Base-by-base conservation (phyloP, 2,329 filamentous ascomycete species). In the Pseudogymnoascus sp. region DNA sequence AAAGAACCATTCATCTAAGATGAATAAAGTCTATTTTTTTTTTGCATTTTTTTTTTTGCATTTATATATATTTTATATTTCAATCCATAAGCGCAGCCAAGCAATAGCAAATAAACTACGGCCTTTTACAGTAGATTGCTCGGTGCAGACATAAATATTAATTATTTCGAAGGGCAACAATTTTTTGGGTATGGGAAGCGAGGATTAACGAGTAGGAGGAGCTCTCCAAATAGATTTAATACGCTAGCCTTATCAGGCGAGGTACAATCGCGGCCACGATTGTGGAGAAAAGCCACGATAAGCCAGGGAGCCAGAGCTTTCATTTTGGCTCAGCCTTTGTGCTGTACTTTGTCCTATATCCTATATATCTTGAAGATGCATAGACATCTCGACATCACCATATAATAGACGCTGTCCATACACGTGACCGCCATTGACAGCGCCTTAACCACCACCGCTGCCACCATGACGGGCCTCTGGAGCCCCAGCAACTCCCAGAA, bases 391-490 rank as follows among this genome's bases (percentile, higher is more conserved):
- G 16, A 50, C 18, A 36, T 14, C 61, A 18, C 25, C 28, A 50
- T 53, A 16, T n/a, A 62, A 46, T 40, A 44, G 38, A 21, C 60
- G 60, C 25, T 42, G 25, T 42, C 60, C 8, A 31, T 8, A 34
- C 21, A 46, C 34, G 16, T 62, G 60, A 42, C 4, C 2, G 34
- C 12, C 21, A 21, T 16, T 53, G 60, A 21, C 61, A 38, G 31
- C 28, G 28, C 31, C 7, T 28, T 25, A 12, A 36, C 42, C 2
- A 14, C 37, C 12, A 16, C 18, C 16, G 3, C 34, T 25, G 21
- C 34, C 37, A 61, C 36, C 46, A 73, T 73, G 71, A 65, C 70
- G 21, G 71, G 69, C 44, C 64, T 72, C 42, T 73, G 71, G 71
- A 60, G 25, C 63, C 64, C 70, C 10, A 67, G 63, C 25, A 38